Percentiles rank a stretch among this genome's conserved stretches.
phyloP scores from a whole-genome alignment of 805 yeast species.

The Saccharomycodes ludwigii region DNA sequence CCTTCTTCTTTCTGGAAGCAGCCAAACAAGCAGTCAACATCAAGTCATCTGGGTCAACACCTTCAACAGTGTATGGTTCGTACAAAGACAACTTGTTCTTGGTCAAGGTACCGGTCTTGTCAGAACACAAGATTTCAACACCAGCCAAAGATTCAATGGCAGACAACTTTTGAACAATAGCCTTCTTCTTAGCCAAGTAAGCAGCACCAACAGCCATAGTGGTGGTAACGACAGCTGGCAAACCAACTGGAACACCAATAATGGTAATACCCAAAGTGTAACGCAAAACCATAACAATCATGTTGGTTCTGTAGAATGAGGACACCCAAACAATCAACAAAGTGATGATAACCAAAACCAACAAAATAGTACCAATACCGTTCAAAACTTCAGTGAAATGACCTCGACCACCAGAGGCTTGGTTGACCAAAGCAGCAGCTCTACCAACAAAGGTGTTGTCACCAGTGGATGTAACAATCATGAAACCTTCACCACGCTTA shows the following conservation, averaged over 20 bases:
- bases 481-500: constrained; percentile 89
- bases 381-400: constrained; percentile 95
- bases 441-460: constrained; percentile 93
- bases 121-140: constrained; percentile 96
- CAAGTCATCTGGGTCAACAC: constrained; percentile 90
- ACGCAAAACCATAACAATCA: constrained; percentile 78
- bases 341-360: constrained; percentile 80
- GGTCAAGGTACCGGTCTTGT: constrained; percentile 96
- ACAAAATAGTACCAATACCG: constrained; percentile 90
- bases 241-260: constrained; percentile 97
- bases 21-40: constrained; percentile 97
- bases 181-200: constrained; percentile 92
- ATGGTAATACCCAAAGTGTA: constrained; percentile 91
- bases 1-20: constrained; percentile 96
- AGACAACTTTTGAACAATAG: constrained; percentile 91
- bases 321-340: constrained; percentile 86
- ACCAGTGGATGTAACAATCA: constrained; percentile 92
- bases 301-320: constrained; percentile 84
- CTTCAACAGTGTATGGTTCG: constrained; percentile 96
- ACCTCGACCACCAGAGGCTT: constrained; percentile 87
- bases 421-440: constrained; percentile 93
- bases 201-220: constrained; percentile 99
- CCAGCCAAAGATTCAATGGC: constrained; percentile 96
- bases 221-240: constrained; percentile 96
- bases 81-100: constrained; percentile 91